Conservation (phyloP, 2,329 filamentous ascomycete genomes). For the Calonectria pteridis region DNA sequence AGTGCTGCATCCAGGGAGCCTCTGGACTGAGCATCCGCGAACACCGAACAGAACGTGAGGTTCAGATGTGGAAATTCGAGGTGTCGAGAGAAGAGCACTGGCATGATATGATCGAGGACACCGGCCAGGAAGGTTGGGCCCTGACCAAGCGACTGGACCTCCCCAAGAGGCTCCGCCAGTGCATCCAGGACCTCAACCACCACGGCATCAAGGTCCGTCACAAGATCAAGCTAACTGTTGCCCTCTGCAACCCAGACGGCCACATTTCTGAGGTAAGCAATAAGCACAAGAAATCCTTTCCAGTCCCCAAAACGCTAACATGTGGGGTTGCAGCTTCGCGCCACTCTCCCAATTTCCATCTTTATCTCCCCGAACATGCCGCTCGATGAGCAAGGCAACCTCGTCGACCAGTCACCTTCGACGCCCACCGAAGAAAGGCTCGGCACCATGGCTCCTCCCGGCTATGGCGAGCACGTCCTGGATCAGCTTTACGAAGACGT, state of each 20-base stretch:
- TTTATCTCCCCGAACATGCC: conserved; percentile 96
- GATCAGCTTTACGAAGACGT: conserved; percentile 93
- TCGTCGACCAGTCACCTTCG: conserved; percentile 72
- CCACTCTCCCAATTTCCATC: conserved; percentile 89
- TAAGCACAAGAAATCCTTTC: not conserved
- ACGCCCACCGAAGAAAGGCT: conserved; percentile 63
- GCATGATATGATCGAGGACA: conserved; percentile 76
- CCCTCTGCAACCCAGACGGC: conserved; percentile 93
- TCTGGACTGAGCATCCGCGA: conserved; percentile 63
- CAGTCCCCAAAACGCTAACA: conserved; percentile 20
- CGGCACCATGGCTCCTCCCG: conserved; percentile 83
- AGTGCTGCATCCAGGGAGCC: conserved; percentile 67
- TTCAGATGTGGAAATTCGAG: conserved; percentile 70
- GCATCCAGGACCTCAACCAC: conserved; percentile 90
- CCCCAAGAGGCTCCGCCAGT: conserved; percentile 84
- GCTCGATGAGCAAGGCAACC: conserved; percentile 86
- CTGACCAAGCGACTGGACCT: conserved; percentile 75
- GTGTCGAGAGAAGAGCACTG: conserved; percentile 72
- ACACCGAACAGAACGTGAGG: conserved; percentile 74
- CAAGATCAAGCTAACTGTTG: conserved; percentile 91
- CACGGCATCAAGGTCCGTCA: conserved; percentile 93
- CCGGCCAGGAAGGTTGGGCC: conserved; percentile 74
- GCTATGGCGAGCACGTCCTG: conserved; percentile 90
- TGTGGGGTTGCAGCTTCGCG: conserved; percentile 72
- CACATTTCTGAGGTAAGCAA: conserved; percentile 85